These are phyloP conservation scores for Vaccinium myrtillus DNA, from an alignment of 148 eudicot genomes.

Conservation along the genomic window DNA sequence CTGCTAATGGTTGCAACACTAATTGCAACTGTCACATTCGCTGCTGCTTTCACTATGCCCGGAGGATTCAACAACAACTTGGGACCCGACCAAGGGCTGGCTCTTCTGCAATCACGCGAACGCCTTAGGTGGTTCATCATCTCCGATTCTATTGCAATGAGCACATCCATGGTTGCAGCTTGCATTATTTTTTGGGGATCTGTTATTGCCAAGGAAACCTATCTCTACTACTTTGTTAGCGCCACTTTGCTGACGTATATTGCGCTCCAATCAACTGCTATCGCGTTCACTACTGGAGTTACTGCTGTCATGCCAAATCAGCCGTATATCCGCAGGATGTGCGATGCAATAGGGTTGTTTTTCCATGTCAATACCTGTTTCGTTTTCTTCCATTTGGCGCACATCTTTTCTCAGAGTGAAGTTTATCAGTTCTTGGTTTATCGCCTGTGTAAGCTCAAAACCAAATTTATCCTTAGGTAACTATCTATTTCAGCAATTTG, in stretches of 20 bases:
- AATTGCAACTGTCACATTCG: conserved; percentile 15
- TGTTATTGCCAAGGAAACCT: background rate
- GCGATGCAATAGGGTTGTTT: background rate
- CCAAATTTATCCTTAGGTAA: background rate
- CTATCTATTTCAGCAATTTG: too few relatives aligned
- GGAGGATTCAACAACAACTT: background rate
- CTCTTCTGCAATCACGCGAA: background rate
- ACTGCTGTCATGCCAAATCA: background rate
- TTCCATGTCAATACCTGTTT: conserved; percentile 1
- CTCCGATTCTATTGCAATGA: background rate
- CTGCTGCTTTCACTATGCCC: conserved; percentile 23
- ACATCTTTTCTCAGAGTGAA: background rate
- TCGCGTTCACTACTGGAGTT: background rate
- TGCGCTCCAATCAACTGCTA: background rate
- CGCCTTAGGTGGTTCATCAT: background rate
- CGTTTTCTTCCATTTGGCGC: background rate
- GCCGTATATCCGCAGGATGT: background rate
- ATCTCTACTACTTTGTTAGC: background rate
- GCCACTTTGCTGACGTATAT: background rate
- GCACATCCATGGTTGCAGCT: background rate
- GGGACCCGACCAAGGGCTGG: conserved; percentile 2
- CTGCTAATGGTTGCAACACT: conserved; percentile 12
- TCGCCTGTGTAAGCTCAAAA: background rate
- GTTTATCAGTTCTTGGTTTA: background rate
- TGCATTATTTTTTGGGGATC: background rate